A percentile compares a stretch with the other conserved stretches of the same genome.
phyloP scores from a whole-genome alignment of 441 rosid species.

The Arabidopsis hybrid region DNA sequence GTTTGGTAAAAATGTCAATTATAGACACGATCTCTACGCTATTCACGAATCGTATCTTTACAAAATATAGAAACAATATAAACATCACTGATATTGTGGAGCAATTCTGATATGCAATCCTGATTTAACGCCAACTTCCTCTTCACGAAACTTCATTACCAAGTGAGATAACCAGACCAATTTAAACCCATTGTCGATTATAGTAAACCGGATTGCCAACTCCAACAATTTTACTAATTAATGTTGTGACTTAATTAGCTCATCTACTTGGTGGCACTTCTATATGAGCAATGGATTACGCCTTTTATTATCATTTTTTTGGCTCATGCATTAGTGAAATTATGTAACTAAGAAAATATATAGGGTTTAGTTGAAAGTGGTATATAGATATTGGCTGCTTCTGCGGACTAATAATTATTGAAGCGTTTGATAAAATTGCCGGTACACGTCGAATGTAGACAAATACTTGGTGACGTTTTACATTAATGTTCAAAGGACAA shows the following conservation, averaged over 20 bases:
- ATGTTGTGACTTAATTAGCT: background rate
- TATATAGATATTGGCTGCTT: slow-evolving; percentile 24
- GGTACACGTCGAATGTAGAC: slow-evolving; percentile 29
- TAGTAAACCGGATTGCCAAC: too few species aligned
- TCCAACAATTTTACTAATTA: too few species aligned
- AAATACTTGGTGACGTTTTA: slow-evolving; percentile 22
- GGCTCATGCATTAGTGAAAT: background rate
- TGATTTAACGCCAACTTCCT: too few species aligned
- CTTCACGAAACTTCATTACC: too few species aligned
- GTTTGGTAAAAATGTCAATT: too few species aligned
- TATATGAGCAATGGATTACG: background rate
- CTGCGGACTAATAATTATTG: slow-evolving; percentile 39
- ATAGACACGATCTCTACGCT: too few species aligned
- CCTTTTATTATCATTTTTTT: background rate
- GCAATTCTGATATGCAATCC: too few species aligned
- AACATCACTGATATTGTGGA: too few species aligned
- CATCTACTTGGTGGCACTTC: background rate
- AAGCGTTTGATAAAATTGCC: slow-evolving; percentile 31
- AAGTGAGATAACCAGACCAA: too few species aligned
- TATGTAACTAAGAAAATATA: background rate
- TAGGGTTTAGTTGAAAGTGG: background rate
- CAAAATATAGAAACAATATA: too few species aligned
- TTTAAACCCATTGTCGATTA: too few species aligned
- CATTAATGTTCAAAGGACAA: slow-evolving; percentile 23
- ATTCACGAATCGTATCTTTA: too few species aligned